Evolutionary conservation across 805 yeast genomes (phyloP).

Genomic region (Suhomyces xylopsoci): DNA sequence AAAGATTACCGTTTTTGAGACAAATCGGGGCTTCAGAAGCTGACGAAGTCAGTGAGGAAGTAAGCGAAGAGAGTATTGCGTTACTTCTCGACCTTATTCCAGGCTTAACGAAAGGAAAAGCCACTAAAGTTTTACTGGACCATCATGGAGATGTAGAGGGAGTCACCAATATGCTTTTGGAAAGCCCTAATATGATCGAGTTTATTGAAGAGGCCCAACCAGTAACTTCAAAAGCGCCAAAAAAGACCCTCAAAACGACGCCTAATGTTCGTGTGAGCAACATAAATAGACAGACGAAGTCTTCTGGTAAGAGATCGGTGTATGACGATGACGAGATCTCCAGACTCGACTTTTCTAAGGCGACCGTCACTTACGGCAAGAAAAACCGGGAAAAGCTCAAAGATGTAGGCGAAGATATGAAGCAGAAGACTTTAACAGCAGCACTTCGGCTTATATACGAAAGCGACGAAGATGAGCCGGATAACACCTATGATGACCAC

Average conservation of each 20-base stretch:
- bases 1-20: conserved; percentile 48
- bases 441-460: conserved; percentile 66
- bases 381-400: conserved; percentile 15
- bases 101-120: conserved; percentile 45
- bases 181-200: conserved; percentile 49
- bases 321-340: conserved; percentile 30
- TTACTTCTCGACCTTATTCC: conserved; percentile 66
- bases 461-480: conserved; percentile 82
- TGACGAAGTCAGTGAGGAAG: conserved; percentile 5
- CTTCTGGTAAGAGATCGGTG: conserved; percentile 14
- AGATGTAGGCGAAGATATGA: conserved; percentile 37
- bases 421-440: conserved; percentile 53
- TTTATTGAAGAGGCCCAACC: conserved; percentile 26
- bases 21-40: conserved; percentile 9
- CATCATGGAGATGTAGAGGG: conserved; percentile 52
- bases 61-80: conserved; percentile 34
- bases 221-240: neutral
- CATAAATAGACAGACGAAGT: neutral
- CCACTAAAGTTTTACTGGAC: conserved; percentile 46
- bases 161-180: conserved; percentile 59
- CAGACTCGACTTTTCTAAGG: conserved; percentile 22
- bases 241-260: neutral
- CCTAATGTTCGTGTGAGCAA: conserved; percentile 2
- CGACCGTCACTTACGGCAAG: conserved; percentile 33
- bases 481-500: conserved; percentile 67